Evolutionary conservation across 768 basidiomycete species (phyloP).

Genomic region (Goffeauzyma gilvescens): DNA sequence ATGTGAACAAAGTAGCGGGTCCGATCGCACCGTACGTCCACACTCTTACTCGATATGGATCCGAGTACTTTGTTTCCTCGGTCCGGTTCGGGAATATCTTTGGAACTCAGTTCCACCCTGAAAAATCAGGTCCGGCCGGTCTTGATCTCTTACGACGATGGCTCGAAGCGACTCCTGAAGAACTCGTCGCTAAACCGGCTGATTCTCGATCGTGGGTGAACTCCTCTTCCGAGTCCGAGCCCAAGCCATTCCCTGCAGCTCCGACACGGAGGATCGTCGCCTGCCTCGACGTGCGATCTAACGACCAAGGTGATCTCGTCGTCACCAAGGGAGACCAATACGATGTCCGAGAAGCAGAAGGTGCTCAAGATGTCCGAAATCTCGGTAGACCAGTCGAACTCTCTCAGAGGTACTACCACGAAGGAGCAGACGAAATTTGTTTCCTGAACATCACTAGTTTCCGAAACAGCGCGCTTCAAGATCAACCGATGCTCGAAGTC

Average conservation of each 20-base stretch:
- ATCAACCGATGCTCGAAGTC: conserved; percentile 96
- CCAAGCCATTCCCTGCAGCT: conserved; percentile 9
- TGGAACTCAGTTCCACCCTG: conserved; percentile 91
- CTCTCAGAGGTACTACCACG: conserved; percentile 61
- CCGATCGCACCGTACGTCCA: conserved; percentile 57
- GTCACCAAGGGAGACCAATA: conserved; percentile 99
- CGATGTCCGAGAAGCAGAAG: conserved; percentile 69
- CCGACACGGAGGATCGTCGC: conserved; percentile 80
- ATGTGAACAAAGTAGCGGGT: neutral
- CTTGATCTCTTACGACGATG: conserved; percentile 60
- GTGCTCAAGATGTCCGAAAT: conserved; percentile 50
- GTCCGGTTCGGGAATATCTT: conserved; percentile 70
- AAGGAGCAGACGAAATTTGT: conserved; percentile 89
- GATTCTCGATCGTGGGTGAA: no score
- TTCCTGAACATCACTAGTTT: conserved; percentile 99
- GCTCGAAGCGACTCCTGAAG: conserved; percentile 38
- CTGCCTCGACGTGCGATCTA: conserved; percentile 91
- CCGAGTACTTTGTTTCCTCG: conserved; percentile 69
- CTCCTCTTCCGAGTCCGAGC: neutral
- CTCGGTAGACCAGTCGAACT: conserved; percentile 92
- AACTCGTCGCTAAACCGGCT: conserved; percentile 5
- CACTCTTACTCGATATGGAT: conserved; percentile 82
- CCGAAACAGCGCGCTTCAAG: conserved; percentile 79
- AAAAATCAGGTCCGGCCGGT: conserved; percentile 83
- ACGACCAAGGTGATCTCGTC: conserved; percentile 87